Percentiles rank a stretch among this genome's conserved stretches.
Evolutionary conservation across 176 grass and related monocot species (phyloP).

Genomic region (Triticum timopheevii): DNA sequence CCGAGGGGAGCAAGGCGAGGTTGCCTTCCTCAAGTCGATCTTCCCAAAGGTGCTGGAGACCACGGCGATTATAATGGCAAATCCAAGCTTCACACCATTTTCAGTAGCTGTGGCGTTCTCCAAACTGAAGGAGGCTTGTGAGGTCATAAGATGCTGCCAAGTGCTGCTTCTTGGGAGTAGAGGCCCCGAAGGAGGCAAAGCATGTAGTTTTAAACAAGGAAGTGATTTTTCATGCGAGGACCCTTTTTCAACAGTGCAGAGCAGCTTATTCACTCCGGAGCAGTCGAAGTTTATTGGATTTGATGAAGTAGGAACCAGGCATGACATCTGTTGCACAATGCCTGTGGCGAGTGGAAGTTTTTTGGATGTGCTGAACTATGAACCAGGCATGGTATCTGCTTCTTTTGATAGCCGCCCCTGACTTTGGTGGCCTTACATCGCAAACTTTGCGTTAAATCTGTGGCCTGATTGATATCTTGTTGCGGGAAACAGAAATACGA

Average conservation of each 20-base stretch:
- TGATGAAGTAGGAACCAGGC: too few relatives aligned
- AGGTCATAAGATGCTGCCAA: not conserved
- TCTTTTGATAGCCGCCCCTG: not conserved
- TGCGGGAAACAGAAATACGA: not conserved
- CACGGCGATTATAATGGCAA: not conserved
- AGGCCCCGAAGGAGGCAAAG: not conserved
- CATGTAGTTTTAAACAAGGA: not conserved
- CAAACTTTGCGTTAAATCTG: not conserved
- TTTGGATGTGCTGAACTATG: not conserved
- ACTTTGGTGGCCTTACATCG: not conserved
- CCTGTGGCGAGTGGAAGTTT: not conserved
- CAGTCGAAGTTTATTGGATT: too few relatives aligned
- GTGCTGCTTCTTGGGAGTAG: not conserved
- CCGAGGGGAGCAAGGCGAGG: not conserved
- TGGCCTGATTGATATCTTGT: not conserved
- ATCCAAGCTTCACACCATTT: not conserved
- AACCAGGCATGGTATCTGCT: not conserved
- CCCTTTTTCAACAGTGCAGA: not conserved
- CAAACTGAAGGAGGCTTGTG: not conserved
- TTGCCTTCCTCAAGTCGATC: not conserved
- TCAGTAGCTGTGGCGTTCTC: not conserved
- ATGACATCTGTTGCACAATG: too few relatives aligned
- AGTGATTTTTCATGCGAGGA: not conserved
- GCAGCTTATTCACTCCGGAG: too few relatives aligned
- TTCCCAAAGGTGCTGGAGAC: not conserved